Base-by-base conservation (phyloP, 768 basidiomycete species). In the Tylopilus rubrobrunneus region DNA sequence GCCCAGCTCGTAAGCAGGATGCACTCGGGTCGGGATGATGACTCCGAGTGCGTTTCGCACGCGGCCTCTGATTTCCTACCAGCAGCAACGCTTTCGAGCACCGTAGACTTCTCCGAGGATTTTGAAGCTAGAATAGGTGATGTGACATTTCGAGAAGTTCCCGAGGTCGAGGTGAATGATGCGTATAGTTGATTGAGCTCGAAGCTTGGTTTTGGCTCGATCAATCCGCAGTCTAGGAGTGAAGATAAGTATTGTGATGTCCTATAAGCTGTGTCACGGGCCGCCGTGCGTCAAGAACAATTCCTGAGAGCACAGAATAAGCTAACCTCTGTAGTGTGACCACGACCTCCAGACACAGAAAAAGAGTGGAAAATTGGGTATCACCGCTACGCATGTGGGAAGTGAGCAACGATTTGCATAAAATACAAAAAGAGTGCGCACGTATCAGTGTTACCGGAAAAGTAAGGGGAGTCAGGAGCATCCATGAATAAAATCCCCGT, bases 361-460 rank as follows among this genome's bases (percentile, higher is more conserved):
- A 74, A 92, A 89, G 67, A 92, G 86, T 0, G 89, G 89, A 21
- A 92, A 69, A 66, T 92, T 92, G 29, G 89, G 90, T 69, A 92
- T 82, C 42, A 92, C 65, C 25, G 89, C 89, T 92, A 53, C n/a
- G 28, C 11, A 41, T 27, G 14, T 17, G 27, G 50, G 9, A 48
- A 53, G 25, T 52, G 46, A 53, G 48, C 51, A 42, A 47, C 21
- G 33, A 19, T 39, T 14, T 43, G 7, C 11, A n/a, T 23, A 23
- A 36, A 41, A 40, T 28, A 55, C 15, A 29, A 10, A 29, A 25
- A 25, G 25, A 9, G 34, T 15, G 73, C 89, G 52, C 63, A 91
- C 89, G 90, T 59, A 92, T 80, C 48, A 92, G 63, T 72, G 80
- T 78, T 60, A 92, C 83, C 2, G 89, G 89, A n/a, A 82, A 74